These are phyloP conservation scores for Rubia yunnanensis DNA, from an alignment of 257 asterid genomes.

Conservation along the genomic window DNA sequence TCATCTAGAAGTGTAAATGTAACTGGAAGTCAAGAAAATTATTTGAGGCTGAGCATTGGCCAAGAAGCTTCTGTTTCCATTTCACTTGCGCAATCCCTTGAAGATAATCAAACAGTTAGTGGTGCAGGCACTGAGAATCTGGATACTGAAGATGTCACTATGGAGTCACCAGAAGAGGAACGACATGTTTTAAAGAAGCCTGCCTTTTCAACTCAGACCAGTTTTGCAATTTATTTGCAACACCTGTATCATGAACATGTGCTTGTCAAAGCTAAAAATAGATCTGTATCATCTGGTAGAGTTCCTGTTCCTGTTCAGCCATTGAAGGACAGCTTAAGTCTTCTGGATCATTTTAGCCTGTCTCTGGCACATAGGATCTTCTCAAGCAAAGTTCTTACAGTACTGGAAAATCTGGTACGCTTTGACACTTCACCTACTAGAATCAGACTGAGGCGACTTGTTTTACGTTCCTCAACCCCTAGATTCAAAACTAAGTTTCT, in stretches of 20 bases:
- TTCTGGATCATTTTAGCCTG: conserved; percentile 81
- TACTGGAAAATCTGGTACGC: conserved; percentile 82
- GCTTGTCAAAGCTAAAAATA: conserved; percentile 65
- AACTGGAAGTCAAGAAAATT: conserved; percentile 84
- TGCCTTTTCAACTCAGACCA: conserved; percentile 53
- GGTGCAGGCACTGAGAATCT: conserved; percentile 23
- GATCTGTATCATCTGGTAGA: conserved; percentile 35
- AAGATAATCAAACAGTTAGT: conserved; percentile 34
- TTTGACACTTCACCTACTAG: conserved; percentile 8
- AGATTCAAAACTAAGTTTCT: neutral
- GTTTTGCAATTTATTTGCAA: conserved; percentile 73
- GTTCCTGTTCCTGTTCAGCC: conserved; percentile 50
- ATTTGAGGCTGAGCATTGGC: conserved; percentile 58
- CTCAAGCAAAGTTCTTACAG: conserved; percentile 68
- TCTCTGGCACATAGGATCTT: conserved; percentile 94
- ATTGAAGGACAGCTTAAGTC: conserved; percentile 49
- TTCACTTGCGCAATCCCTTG: conserved; percentile 52
- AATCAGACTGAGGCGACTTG: neutral
- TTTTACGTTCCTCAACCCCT: neutral
- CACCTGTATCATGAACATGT: conserved; percentile 86
- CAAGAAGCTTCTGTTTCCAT: conserved; percentile 75
- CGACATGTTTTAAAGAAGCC: conserved; percentile 27
- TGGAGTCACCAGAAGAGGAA: conserved; percentile 38
- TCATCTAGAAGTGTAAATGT: conserved; percentile 55
- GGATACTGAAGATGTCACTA: conserved; percentile 28